A percentile compares a stretch with the other conserved stretches of the same genome.
These are phyloP conservation scores for Kuraishia cidri DNA, from an alignment of 805 yeast species.

Conservation along the genomic window DNA sequence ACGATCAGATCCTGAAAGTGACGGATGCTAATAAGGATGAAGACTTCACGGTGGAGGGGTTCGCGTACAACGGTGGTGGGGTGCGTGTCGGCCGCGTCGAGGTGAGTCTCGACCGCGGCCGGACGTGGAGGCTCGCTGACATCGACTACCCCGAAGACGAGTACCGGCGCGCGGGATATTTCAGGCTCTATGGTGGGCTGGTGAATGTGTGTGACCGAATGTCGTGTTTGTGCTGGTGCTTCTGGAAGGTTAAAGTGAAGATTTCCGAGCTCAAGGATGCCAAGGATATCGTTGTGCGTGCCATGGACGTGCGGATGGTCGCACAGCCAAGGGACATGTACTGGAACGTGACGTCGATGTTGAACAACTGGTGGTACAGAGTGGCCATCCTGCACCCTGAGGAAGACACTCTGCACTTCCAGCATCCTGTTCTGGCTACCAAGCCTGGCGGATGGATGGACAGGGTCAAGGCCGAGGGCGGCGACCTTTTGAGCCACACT, in stretches of 20 bases:
- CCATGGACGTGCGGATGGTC: constrained; percentile 24
- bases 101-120: constrained; percentile 21
- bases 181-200: constrained; percentile 20
- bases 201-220: constrained; percentile 22
- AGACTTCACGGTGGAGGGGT: constrained; percentile 17
- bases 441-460: constrained; percentile 26
- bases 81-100: constrained; percentile 22
- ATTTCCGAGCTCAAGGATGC: constrained; percentile 10
- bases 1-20: constrained; percentile 12
- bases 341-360: constrained; percentile 26
- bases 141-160: constrained; percentile 23
- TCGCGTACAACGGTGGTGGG: constrained; percentile 27
- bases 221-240: constrained; percentile 24
- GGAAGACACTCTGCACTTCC: constrained; percentile 10
- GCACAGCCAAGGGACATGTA: constrained; percentile 26
- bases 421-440: constrained; percentile 17
- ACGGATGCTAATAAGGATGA: constrained; percentile 5
- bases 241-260: constrained; percentile 19
- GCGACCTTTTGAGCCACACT: constrained; percentile 16
- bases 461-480: constrained; percentile 20
- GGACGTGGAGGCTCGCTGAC: constrained; percentile 17
- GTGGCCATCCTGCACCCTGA: constrained; percentile 16
- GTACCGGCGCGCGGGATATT: constrained; percentile 19
- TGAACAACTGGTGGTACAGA: constrained; percentile 27
- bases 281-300: constrained; percentile 22